A percentile compares a stretch with the other conserved stretches of the same genome.
These are phyloP conservation scores for Fonsecaea pugnacius DNA, from an alignment of 2,329 filamentous ascomycete genomes.

Conservation along the genomic window DNA sequence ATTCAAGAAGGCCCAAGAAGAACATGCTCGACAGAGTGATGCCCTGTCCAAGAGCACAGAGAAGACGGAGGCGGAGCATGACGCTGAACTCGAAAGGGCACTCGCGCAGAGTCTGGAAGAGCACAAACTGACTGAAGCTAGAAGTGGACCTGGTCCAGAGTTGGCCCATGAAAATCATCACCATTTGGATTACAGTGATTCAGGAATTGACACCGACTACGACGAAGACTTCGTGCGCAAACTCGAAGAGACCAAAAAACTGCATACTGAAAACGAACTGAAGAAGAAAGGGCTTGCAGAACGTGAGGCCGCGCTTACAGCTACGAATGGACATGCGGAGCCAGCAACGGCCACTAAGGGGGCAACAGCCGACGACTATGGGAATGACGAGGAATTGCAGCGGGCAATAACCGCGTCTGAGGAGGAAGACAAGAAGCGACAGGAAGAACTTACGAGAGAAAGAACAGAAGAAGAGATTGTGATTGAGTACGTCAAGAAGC, in stretches of 20 bases:
- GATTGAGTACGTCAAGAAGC: slow-evolving; percentile 76
- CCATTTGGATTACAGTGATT: slow-evolving; percentile 35
- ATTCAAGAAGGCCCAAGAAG: slow-evolving; percentile 33
- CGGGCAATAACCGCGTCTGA: slow-evolving; percentile 56
- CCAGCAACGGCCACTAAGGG: slow-evolving; percentile 35
- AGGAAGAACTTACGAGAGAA: slow-evolving; percentile 42
- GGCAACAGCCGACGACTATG: slow-evolving; percentile 39
- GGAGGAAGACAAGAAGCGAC: slow-evolving; percentile 50
- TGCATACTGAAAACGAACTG: slow-evolving; percentile 30
- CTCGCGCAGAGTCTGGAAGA: slow-evolving; percentile 52
- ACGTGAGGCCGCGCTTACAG: slow-evolving; percentile 12
- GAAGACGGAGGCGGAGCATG: slow-evolving; percentile 39
- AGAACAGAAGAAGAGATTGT: slow-evolving; percentile 73
- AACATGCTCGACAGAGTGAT: slow-evolving; percentile 30
- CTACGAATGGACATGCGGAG: not conserved
- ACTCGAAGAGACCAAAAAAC: slow-evolving; percentile 40
- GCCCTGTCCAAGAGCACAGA: slow-evolving; percentile 11
- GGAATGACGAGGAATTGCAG: slow-evolving; percentile 53
- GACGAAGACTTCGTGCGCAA: slow-evolving; percentile 47
- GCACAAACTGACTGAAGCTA: slow-evolving; percentile 22
- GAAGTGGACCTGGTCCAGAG: not conserved
- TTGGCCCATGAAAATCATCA: not conserved
- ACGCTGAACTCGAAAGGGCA: slow-evolving; percentile 51
- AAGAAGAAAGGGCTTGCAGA: slow-evolving; percentile 22
- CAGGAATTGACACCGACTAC: slow-evolving; percentile 41